Conservation (phyloP, 1,284 basidiomycete species). For the Spongispora temasekensis region DNA sequence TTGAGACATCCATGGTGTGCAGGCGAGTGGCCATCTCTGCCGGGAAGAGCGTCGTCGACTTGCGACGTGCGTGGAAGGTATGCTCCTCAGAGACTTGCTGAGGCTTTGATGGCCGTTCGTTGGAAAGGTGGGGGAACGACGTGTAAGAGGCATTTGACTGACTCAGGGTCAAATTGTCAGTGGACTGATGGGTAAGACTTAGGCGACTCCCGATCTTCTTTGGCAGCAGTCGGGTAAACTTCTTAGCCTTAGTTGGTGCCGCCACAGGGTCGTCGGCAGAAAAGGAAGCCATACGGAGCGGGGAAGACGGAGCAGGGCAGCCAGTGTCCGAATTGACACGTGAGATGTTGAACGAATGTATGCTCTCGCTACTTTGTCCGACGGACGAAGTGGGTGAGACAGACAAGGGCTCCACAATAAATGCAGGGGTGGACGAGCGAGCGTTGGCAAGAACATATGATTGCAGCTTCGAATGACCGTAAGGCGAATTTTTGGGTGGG, state of each 20-base stretch:
- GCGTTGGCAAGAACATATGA: conserved; percentile 27
- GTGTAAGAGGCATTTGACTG: conserved; percentile 30
- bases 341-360: conserved; percentile 22
- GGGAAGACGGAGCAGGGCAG: conserved; percentile 30
- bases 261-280: conserved; percentile 23
- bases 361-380: conserved; percentile 30
- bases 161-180: conserved; percentile 28
- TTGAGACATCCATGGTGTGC: conserved; percentile 35
- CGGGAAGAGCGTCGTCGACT: conserved; percentile 36
- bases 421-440: conserved; percentile 30
- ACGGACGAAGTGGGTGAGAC: conserved; percentile 32
- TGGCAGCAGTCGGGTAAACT: conserved; percentile 33
- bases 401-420: conserved; percentile 32
- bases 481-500: conserved; percentile 32
- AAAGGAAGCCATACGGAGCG: conserved; percentile 29
- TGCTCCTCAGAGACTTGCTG: conserved; percentile 35
- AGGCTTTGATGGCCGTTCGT: conserved; percentile 28
- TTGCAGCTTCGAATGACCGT: conserved; percentile 34
- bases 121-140: conserved; percentile 28
- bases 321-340: conserved; percentile 26
- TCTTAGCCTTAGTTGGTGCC: conserved; percentile 26
- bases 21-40: conserved; percentile 30
- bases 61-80: conserved; percentile 38
- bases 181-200: conserved; percentile 27
- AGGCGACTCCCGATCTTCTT: conserved; percentile 36